These are phyloP conservation scores for Smittium culicis DNA, from an alignment of 371 early-diverging fungal species.

Conservation along the genomic window DNA sequence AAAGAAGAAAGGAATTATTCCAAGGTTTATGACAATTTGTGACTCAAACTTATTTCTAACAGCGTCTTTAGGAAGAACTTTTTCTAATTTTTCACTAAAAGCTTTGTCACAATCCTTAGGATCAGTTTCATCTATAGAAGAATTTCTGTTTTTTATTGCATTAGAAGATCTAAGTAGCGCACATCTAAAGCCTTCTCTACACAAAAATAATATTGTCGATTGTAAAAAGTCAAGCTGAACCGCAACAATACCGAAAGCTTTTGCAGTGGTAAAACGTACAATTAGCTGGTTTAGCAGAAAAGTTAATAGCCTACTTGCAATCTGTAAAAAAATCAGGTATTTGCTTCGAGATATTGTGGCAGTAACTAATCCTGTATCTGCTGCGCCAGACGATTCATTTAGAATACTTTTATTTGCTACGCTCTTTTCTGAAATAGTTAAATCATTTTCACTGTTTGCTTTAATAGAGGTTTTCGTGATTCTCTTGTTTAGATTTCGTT, in stretches of 20 bases:
- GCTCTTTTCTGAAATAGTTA: too few species aligned
- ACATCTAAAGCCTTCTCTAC: slow-evolving; percentile 77
- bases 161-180: slow-evolving; percentile 47
- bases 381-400: too few species aligned
- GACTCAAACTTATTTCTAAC: too few species aligned
- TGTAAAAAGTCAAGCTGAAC: slow-evolving; percentile 74
- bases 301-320: slow-evolving; percentile 61
- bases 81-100: not conserved
- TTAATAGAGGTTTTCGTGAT: too few species aligned
- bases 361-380: slow-evolving; percentile 22
- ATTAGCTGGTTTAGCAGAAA: slow-evolving; percentile 66
- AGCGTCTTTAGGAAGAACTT: too few species aligned
- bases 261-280: slow-evolving; percentile 46
- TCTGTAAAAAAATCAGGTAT: slow-evolving; percentile 61
- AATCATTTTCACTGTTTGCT: too few species aligned
- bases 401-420: too few species aligned
- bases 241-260: slow-evolving; percentile 67
- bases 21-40: slow-evolving; percentile 58
- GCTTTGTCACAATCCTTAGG: not conserved
- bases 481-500: too few species aligned
- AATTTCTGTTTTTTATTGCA: slow-evolving; percentile 1
- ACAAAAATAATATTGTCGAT: slow-evolving; percentile 76
- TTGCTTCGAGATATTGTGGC: slow-evolving; percentile 53
- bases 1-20: slow-evolving; percentile 51
- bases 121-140: slow-evolving; percentile 3